phyloP scores from a whole-genome alignment of 169 alveolate genomes.

The Plasmodium vivax region DNA sequence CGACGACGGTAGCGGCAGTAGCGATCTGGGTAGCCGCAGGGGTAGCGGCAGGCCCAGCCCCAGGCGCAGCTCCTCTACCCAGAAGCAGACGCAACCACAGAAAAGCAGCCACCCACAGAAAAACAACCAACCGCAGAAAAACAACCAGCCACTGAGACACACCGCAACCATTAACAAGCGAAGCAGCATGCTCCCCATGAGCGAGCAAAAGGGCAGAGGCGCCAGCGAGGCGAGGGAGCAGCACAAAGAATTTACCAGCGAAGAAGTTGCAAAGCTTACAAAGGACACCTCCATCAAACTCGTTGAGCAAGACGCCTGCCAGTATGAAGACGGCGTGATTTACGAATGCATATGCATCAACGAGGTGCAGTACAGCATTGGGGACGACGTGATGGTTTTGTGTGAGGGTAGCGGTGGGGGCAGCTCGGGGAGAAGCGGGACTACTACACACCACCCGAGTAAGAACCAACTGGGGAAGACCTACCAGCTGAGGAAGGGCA shows the following conservation, averaged over 20 bases:
- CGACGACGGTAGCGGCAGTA: not conserved
- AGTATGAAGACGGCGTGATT: conserved; percentile 52
- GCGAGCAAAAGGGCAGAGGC: not conserved
- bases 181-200: not conserved
- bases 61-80: not conserved
- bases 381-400: conserved; percentile 31
- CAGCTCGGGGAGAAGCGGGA: not conserved
- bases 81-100: not conserved
- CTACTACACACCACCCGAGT: not conserved
- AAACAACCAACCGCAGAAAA: not conserved
- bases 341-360: conserved; percentile 30
- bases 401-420: not conserved
- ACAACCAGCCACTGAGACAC: not conserved
- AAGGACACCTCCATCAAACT: not conserved
- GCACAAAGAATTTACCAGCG: not conserved
- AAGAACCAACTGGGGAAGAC: not conserved
- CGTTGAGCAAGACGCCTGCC: conserved; percentile 19
- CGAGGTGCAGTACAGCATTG: conserved; percentile 5
- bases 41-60: not conserved
- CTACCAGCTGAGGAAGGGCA: conserved; percentile 38
- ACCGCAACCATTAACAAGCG: not conserved
- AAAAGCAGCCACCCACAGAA: no score
- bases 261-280: not conserved
- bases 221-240: not conserved
- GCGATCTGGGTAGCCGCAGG: not conserved